Conservation (phyloP, 805 yeast species). For the Lipomyces sp. region DNA sequence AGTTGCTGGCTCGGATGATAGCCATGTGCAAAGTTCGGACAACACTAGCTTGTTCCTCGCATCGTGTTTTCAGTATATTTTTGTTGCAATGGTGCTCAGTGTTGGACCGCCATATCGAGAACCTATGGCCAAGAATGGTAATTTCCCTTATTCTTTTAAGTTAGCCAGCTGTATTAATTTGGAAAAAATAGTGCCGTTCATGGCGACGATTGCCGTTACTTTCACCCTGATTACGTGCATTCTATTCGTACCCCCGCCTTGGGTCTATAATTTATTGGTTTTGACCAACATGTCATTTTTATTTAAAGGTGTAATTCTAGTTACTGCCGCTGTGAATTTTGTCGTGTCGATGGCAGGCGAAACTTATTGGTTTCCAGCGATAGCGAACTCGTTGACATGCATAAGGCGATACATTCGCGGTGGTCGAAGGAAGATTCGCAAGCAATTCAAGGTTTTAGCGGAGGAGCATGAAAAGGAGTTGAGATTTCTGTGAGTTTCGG, state of each 20-base stretch:
- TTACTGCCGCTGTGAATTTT: constrained; percentile 50
- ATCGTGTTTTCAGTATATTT: constrained; percentile 84
- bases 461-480: constrained; percentile 23
- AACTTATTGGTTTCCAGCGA: constrained; percentile 41
- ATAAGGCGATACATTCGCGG: constrained; percentile 19
- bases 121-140: constrained; percentile 53
- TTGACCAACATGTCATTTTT: constrained; percentile 55
- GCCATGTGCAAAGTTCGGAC: constrained; percentile 79
- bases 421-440: constrained; percentile 33
- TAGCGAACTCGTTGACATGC: constrained; percentile 38
- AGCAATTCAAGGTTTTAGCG: constrained; percentile 39
- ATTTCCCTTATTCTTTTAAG: constrained; percentile 1
- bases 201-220: constrained; percentile 56
- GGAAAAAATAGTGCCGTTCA: constrained; percentile 63
- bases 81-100: constrained; percentile 77
- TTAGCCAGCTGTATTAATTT: constrained; percentile 32
- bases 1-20: constrained; percentile 63
- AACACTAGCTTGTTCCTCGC: constrained; percentile 80
- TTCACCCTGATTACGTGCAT: constrained; percentile 49
- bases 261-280: constrained; percentile 69
- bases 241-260: constrained; percentile 52
- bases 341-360: constrained; percentile 48
- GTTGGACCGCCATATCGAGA: constrained; percentile 93
- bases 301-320: constrained; percentile 53
- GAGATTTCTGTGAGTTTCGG: background rate